Percentiles rank a stretch among this genome's conserved stretches.
phyloP scores from a whole-genome alignment of 768 basidiomycete genomes.

The Lentinula sp. region DNA sequence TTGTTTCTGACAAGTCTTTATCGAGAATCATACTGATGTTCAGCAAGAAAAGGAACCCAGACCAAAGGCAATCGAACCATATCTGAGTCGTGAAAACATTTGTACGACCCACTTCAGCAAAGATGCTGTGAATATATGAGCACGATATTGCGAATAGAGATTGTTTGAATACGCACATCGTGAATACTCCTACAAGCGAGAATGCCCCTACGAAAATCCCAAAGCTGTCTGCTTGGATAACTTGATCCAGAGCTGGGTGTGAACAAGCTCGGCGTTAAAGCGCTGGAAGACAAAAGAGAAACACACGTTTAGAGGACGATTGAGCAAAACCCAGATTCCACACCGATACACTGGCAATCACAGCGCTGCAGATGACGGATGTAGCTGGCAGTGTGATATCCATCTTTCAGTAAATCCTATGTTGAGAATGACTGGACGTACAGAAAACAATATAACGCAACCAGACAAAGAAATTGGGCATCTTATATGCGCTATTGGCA shows the following conservation, averaged over 20 bases:
- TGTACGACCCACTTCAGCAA: conserved; percentile 49
- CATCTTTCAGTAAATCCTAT: background rate
- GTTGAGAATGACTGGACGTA: conserved; percentile 21
- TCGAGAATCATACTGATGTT: conserved; percentile 44
- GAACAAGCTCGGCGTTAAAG: background rate
- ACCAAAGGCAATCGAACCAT: conserved; percentile 69
- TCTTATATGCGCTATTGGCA: conserved; percentile 23
- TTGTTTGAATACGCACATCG: conserved; percentile 37
- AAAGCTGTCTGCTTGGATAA: conserved; percentile 45
- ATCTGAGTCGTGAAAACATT: conserved; percentile 51
- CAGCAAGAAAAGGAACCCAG: conserved; percentile 49
- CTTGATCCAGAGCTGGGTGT: background rate
- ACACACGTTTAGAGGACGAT: conserved; percentile 33
- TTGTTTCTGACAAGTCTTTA: background rate
- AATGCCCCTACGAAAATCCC: conserved; percentile 54
- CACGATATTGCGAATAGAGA: background rate
- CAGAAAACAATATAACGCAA: conserved; percentile 60
- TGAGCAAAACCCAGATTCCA: conserved; percentile 59
- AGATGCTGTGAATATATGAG: conserved; percentile 31
- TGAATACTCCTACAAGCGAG: conserved; percentile 52
- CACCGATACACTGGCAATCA: conserved; percentile 58
- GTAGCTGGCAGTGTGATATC: conserved; percentile 31
- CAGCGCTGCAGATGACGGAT: conserved; percentile 60
- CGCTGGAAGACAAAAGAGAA: background rate
- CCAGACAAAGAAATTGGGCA: conserved; percentile 40